Base-by-base conservation (phyloP, 768 basidiomycete species). In the Phaeolepiota aurea region DNA sequence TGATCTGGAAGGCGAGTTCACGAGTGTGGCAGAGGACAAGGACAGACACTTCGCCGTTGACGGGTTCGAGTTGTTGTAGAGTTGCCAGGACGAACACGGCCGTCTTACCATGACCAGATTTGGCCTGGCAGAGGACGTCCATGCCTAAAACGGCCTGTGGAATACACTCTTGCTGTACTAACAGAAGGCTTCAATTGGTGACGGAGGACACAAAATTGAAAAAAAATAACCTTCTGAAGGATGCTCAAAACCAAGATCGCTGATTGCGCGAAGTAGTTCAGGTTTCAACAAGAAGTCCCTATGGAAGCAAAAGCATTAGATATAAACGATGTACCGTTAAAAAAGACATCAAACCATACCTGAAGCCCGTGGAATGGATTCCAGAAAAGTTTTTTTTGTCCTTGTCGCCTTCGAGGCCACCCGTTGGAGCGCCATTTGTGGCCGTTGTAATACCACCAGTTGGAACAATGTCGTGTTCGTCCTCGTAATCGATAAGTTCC, bases 111-210 rank as follows among this genome's bases (percentile, higher is more conserved):
- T 92, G 86, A 56, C 96, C 96, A 34, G 96, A 99, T 66, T 98
- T 99, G 47, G 96, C 96, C 67, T 99, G 96, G 66, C 96, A 99
- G 35, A 99, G 79, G 32, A 99, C 94, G 56, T 99, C 96, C 89
- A 97, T 98, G 47, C 96, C 96, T 40, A 99, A 76, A 52, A 99
- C 96, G 43, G 96, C 94, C 69, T 99, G 96, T 33, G 96, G 96
- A 54, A 99, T 98, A 64, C 96, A 98, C 72, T 99, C 96, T 72
- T 99, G 96, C 70, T 99, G 96, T 48, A 99, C 96, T 98, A 54
- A 46, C 38, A 11, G 19, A 20, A 25, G 41, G 31, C 7, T 41
- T n/a, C n/a, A 34, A 45, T 31, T 31, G 19, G 19, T 7, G 28
- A n/a, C n/a, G n/a, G n/a, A n/a, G n/a, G n/a, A n/a, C n/a, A n/a